Percentiles rank a stretch among this genome's conserved stretches.
These are phyloP conservation scores for Choricystis sp. DNA, from an alignment of 139 green algal species.

Conservation along the genomic window DNA sequence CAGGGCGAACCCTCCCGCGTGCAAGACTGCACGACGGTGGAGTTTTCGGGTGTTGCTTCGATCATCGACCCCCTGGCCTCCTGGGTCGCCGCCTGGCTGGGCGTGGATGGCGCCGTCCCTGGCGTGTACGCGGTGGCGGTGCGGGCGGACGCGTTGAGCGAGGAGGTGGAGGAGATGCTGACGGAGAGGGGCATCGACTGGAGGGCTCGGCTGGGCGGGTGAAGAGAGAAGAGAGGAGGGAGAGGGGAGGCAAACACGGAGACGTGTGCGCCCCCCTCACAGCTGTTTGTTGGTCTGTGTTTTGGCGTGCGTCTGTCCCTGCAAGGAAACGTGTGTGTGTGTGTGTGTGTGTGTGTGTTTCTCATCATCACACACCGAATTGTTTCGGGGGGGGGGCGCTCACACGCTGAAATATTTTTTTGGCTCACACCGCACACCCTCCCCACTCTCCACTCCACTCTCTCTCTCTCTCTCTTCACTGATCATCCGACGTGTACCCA, in stretches of 20 bases:
- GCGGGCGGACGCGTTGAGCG: not conserved
- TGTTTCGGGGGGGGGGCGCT: too few species aligned
- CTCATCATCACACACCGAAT: too few species aligned
- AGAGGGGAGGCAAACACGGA: too few species aligned
- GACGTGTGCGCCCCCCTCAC: too few species aligned
- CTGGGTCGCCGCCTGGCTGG: not conserved
- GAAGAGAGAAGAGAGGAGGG: not conserved
- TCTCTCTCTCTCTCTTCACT: not conserved
- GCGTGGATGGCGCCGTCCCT: not conserved
- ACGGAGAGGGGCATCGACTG: not conserved
- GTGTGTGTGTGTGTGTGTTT: too few species aligned
- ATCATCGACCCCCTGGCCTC: not conserved
- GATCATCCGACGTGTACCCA: slow-evolving; percentile 19
- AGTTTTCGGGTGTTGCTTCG: not conserved
- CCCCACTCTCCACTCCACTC: too few species aligned
- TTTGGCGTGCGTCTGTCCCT: too few species aligned
- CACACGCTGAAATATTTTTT: too few species aligned
- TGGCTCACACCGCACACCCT: too few species aligned
- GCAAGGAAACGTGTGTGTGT: too few species aligned
- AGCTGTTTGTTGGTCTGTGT: too few species aligned
- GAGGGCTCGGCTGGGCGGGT: not conserved
- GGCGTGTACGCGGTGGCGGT: not conserved
- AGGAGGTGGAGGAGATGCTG: not conserved
- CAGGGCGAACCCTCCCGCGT: not conserved
- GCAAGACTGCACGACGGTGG: not conserved